Percentiles rank a stretch among this genome's conserved stretches.
These are phyloP conservation scores for Acer yangbiense DNA, from an alignment of 345 rosid genomes.

Conservation along the genomic window DNA sequence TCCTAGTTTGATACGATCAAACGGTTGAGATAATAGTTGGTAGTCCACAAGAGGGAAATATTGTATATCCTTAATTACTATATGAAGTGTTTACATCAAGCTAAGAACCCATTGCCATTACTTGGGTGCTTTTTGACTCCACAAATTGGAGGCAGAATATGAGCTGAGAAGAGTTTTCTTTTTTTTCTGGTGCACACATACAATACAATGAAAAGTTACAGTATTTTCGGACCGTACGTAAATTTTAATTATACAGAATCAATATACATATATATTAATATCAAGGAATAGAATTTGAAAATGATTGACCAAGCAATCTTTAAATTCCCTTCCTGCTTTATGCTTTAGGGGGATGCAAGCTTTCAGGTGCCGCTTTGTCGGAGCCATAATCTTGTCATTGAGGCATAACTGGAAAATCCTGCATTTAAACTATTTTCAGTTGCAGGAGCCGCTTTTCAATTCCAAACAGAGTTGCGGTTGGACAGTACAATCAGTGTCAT, in stretches of 20 bases:
- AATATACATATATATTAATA: background rate
- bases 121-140: slow-evolving; percentile 7
- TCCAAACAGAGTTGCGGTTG: too few relatives aligned
- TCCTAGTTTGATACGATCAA: background rate
- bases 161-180: background rate
- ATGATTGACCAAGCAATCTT: slow-evolving; percentile 14
- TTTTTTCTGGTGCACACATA: background rate
- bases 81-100: too few relatives aligned
- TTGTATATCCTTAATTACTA: too few relatives aligned
- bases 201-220: slow-evolving; percentile 1
- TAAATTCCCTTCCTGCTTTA: slow-evolving; percentile 13
- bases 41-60: background rate
- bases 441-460: too few relatives aligned
- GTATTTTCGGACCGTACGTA: slow-evolving; percentile 7
- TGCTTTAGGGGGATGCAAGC: slow-evolving; percentile 20
- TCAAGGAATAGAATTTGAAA: background rate
- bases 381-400: slow-evolving; percentile 38
- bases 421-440: too few relatives aligned
- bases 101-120: too few relatives aligned
- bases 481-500: too few relatives aligned
- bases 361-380: background rate
- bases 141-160: slow-evolving; percentile 19
- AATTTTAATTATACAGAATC: background rate
- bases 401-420: slow-evolving; percentile 62
- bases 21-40: background rate